These are phyloP conservation scores for Phytophthora vignae DNA, from an alignment of 352 stramenopile genomes.

Conservation along the genomic window DNA sequence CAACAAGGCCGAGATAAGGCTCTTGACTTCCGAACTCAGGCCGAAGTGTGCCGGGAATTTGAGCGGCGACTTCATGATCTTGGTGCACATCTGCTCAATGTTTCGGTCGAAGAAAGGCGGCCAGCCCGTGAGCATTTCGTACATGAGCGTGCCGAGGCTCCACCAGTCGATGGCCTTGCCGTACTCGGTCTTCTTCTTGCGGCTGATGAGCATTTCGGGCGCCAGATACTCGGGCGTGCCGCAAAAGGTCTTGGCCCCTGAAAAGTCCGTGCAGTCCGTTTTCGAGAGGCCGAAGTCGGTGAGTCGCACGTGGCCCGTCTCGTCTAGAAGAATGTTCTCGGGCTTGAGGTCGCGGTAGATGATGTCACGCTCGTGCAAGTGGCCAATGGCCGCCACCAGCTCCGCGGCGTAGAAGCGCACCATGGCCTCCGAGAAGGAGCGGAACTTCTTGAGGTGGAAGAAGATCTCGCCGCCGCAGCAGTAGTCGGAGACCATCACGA, in stretches of 20 bases:
- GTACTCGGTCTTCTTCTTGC: constrained; percentile 91
- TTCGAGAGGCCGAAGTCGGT: constrained; percentile 96
- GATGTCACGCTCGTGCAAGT: constrained; percentile 93
- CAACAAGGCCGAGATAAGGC: constrained; percentile 78
- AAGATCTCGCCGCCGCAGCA: constrained; percentile 93
- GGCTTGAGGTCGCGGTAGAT: constrained; percentile 95
- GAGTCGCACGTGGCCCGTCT: constrained; percentile 91
- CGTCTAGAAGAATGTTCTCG: constrained; percentile 95
- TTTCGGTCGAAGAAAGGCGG: constrained; percentile 94
- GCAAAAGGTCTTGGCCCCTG: constrained; percentile 89
- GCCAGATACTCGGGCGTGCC: constrained; percentile 90
- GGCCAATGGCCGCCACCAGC: constrained; percentile 89
- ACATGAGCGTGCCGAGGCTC: constrained; percentile 94
- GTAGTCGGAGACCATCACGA: constrained; percentile 93
- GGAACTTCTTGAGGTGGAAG: constrained; percentile 93
- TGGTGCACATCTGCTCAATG: constrained; percentile 92
- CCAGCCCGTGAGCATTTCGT: constrained; percentile 95
- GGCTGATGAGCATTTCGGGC: constrained; percentile 91
- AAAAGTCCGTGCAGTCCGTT: constrained; percentile 80
- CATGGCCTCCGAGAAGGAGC: constrained; percentile 90
- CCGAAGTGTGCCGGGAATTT: constrained; percentile 89
- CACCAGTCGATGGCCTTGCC: constrained; percentile 95
- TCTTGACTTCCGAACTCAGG: constrained; percentile 77
- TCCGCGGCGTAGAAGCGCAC: constrained; percentile 95
- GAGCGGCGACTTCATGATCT: constrained; percentile 92